Percentiles rank a stretch among this genome's conserved stretches.
These are phyloP conservation scores for Neofusicoccum sp. DNA, from an alignment of 2,329 filamentous ascomycete species.

Conservation along the genomic window DNA sequence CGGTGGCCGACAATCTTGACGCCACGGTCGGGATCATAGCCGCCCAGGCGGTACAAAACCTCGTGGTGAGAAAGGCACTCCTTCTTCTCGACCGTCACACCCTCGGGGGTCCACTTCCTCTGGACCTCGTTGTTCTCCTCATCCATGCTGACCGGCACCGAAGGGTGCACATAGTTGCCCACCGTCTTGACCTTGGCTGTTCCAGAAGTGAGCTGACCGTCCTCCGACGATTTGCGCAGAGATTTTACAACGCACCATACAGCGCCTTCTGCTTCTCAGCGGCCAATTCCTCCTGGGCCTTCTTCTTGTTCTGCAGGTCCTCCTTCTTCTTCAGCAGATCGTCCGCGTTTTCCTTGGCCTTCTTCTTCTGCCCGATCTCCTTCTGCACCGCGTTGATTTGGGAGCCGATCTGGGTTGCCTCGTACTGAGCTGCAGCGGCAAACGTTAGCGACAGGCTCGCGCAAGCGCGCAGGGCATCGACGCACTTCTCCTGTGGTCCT, in stretches of 20 bases:
- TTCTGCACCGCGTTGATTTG: conserved; percentile 89
- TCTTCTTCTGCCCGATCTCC: conserved; percentile 87
- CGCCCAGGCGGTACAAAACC: conserved; percentile 81
- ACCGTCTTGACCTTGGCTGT: conserved; percentile 72
- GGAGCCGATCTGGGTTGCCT: conserved; percentile 73
- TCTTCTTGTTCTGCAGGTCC: conserved; percentile 77
- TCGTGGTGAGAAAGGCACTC: conserved; percentile 89
- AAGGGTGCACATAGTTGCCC: conserved; percentile 88
- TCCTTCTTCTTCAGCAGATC: conserved; percentile 77
- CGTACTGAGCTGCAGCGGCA: conserved; percentile 62
- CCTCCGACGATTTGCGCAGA: not conserved
- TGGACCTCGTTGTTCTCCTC: conserved; percentile 83
- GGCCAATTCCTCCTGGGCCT: conserved; percentile 71
- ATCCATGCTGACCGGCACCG: conserved; percentile 77
- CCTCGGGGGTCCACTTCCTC: conserved; percentile 77
- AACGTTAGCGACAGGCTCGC: not conserved
- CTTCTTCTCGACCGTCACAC: conserved; percentile 70
- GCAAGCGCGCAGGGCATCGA: not conserved
- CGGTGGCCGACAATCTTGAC: conserved; percentile 90
- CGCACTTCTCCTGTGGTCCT: conserved; percentile 76
- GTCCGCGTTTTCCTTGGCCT: conserved; percentile 85
- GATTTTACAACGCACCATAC: conserved; percentile 43
- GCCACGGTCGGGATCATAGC: conserved; percentile 89
- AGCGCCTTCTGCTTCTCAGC: conserved; percentile 71
- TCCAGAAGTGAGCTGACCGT: not conserved